Evolutionary conservation across 495 filamentous ascomycete genomes (phyloP).

Genomic region (Aspergillus conjunctus): DNA sequence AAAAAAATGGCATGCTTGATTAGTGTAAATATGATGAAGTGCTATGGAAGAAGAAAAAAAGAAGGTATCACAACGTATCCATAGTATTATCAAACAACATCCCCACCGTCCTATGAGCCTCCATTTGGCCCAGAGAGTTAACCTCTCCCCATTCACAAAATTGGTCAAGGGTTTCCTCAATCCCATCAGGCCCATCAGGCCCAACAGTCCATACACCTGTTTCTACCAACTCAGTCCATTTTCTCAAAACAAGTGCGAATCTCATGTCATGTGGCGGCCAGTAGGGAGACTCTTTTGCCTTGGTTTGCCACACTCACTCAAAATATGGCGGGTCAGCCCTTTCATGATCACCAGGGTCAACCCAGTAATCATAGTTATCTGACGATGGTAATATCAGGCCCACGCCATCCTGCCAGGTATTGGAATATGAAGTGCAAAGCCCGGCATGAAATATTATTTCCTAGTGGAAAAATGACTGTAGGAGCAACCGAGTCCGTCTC

Average conservation of each 20-base stretch:
- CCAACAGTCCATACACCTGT: constrained; percentile 1
- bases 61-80: too few species aligned
- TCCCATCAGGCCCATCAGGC: neutral
- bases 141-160: too few species aligned
- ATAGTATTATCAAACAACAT: too few species aligned
- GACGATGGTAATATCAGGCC: neutral
- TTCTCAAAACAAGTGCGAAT: neutral
- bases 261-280: neutral
- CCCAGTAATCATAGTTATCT: neutral
- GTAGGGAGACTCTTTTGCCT: neutral
- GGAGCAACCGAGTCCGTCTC: neutral
- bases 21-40: too few species aligned
- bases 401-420: constrained; percentile 4
- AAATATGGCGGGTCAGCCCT: neutral
- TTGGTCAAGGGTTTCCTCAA: neutral
- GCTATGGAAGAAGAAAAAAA: too few species aligned
- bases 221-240: constrained; percentile 1
- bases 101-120: too few species aligned
- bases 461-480: neutral
- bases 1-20: too few species aligned
- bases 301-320: neutral
- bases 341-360: neutral
- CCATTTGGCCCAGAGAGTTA: too few species aligned
- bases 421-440: neutral
- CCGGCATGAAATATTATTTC: neutral